Conservation (phyloP, 2,329 filamentous ascomycete species). For the Ceratocystis albifundus region DNA sequence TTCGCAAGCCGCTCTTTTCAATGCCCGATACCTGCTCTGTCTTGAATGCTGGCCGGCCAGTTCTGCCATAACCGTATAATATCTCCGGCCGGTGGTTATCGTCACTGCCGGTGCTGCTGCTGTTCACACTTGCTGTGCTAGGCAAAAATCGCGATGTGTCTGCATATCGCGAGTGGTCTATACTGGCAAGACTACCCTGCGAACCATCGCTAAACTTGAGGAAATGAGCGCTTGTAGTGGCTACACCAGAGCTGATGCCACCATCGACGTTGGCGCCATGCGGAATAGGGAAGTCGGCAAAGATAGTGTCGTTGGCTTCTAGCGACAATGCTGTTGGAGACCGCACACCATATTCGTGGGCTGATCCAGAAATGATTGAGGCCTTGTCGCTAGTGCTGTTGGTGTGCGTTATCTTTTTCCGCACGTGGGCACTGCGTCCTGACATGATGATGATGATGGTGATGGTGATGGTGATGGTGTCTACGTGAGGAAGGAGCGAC, state of each 20-base stretch:
- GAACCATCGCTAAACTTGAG: constrained; percentile 37
- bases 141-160: constrained; percentile 9
- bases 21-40: constrained; percentile 44
- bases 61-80: constrained; percentile 36
- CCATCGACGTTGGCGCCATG: constrained; percentile 27
- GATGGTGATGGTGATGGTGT: too few relatives aligned
- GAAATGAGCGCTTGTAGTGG: constrained; percentile 35
- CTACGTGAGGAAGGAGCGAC: background rate
- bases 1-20: constrained; percentile 44
- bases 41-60: constrained; percentile 35
- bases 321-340: constrained; percentile 33
- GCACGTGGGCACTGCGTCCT: constrained; percentile 46
- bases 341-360: constrained; percentile 27
- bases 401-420: constrained; percentile 46
- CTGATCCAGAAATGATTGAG: constrained; percentile 21
- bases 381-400: constrained; percentile 30
- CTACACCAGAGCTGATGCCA: constrained; percentile 30
- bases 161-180: background rate
- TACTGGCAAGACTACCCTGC: constrained; percentile 30
- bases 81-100: constrained; percentile 5
- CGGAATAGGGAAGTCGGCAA: constrained; percentile 32
- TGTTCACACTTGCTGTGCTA: constrained; percentile 13
- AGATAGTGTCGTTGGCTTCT: constrained; percentile 32
- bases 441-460: too few relatives aligned
- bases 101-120: constrained; percentile 3